Percentiles rank a stretch among this genome's conserved stretches.
Evolutionary conservation across 495 filamentous ascomycete genomes (phyloP).

Genomic region (Entonaema liquescens): DNA sequence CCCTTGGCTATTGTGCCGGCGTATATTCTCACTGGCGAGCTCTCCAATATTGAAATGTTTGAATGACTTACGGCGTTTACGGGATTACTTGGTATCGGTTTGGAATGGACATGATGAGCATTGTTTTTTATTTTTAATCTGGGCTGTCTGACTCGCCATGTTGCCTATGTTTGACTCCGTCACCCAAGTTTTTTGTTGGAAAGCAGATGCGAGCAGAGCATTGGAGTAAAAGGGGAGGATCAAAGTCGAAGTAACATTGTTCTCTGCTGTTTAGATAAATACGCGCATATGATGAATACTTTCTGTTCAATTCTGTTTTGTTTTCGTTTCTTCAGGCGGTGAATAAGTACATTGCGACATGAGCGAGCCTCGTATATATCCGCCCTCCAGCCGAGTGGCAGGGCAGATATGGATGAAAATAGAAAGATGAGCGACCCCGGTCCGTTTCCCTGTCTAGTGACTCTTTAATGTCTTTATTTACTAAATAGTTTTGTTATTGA

Average conservation of each 20-base stretch:
- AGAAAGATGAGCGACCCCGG: not conserved
- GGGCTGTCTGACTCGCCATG: constrained; percentile 15
- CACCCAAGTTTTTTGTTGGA: constrained; percentile 1
- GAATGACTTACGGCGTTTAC: constrained; percentile 35
- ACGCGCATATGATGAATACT: constrained; percentile 47
- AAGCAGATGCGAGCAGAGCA: constrained; percentile 26
- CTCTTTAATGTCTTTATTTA: not conserved
- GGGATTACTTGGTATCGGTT: constrained; percentile 16
- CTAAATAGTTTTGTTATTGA: not conserved
- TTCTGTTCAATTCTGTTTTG: constrained; percentile 9
- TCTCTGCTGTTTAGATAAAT: constrained; percentile 32
- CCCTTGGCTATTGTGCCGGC: constrained; percentile 3
- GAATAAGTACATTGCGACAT: not conserved
- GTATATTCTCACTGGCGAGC: not conserved
- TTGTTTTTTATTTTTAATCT: constrained; percentile 31
- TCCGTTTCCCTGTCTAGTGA: not conserved
- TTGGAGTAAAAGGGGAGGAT: constrained; percentile 31
- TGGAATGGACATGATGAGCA: constrained; percentile 30
- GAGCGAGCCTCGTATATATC: not conserved
- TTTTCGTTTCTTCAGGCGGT: not conserved
- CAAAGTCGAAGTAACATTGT: constrained; percentile 22
- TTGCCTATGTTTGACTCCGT: constrained; percentile 3
- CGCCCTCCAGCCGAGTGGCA: not conserved
- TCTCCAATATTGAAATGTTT: constrained; percentile 10
- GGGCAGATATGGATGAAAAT: not conserved